Base-by-base conservation (phyloP, 164 flowering plant genomes). In the Vitis cinerea region DNA sequence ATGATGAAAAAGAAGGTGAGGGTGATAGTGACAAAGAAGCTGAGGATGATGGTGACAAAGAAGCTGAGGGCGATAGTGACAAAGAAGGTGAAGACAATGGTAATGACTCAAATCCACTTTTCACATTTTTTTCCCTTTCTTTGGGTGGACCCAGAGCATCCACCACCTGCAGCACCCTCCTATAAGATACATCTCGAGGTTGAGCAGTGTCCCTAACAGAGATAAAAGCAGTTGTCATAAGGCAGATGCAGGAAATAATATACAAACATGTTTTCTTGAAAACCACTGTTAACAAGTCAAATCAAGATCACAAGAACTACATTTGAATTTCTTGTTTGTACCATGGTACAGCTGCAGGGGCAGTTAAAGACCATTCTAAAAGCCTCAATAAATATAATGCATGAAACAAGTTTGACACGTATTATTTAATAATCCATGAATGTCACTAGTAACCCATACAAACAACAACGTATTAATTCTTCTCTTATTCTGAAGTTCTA, bases 141-240 rank as follows among this genome's bases (percentile, higher is more conserved):
- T 53, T 60, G 44, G 50, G 11, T 31, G 64, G 27, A 12, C 17
- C 65, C 14, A 55, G 3, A 16, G 44, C 50, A 31, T 19, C 50
- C 9, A 13, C 71, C 11, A 14, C 57, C 69, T 74, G 79, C 67
- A 77, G 80, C 77, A 63, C 58, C 71, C 74, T 76, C 61, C 79
- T 15, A 13, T 60, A 16, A 59, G 63, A 57, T 9, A 50, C 12
- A 67, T 60, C 59, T 73, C 68, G 68, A 56, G 44, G 49, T 30
- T 68, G 68, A 44, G 30, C 51, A 23, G 10, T 50, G 44, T 73
- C 67, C 83, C 81, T 79, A 54, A 65, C 44, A 65, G 17, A 64
- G 19, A 60, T n/a, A 69, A 50, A 52, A 59, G 30, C 51, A 58
- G 51, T 13, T 8, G 17, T 64, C n/a, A 50, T 19, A 9, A 61